A percentile compares a stretch with the other conserved stretches of the same genome.
Evolutionary conservation across 176 grass and related monocot genomes (phyloP).

Genomic region (Aegilops longissima): DNA sequence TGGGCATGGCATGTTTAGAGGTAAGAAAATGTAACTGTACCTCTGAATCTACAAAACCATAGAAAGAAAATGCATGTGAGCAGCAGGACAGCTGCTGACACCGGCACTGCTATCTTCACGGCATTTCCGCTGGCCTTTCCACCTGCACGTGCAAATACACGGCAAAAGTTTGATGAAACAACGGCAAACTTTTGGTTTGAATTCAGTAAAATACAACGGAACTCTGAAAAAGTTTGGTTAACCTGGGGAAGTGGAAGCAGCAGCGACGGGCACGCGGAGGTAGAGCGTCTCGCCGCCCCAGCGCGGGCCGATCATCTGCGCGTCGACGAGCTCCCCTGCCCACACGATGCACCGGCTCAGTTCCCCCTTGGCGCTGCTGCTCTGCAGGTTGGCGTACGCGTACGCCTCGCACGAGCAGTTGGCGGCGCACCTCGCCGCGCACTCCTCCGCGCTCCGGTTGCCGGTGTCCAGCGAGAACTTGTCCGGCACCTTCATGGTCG

Average conservation of each 20-base stretch:
- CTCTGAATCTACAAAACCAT: conserved; percentile 27
- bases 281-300: conserved; percentile 50
- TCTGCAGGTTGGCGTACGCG: conserved; percentile 38
- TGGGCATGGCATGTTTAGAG: not conserved
- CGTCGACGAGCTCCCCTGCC: conserved; percentile 43
- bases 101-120: conserved; percentile 26
- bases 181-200: not conserved
- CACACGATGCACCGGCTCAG: conserved; percentile 51
- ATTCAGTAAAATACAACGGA: not conserved
- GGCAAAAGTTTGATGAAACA: not conserved
- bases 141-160: not conserved
- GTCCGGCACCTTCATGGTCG: conserved; percentile 48
- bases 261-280: conserved; percentile 34
- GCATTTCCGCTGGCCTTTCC: not conserved
- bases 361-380: conserved; percentile 29
- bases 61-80: conserved; percentile 22
- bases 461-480: conserved; percentile 2
- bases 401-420: conserved; percentile 69
- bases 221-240: not conserved
- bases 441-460: conserved; percentile 31
- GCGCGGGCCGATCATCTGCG: conserved; percentile 22
- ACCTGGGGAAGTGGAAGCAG: not conserved
- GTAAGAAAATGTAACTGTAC: not conserved
- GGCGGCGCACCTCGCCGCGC: conserved; percentile 42
- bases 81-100: not conserved